Conservation (phyloP, 1,284 basidiomycete species). For the Tilletia indica region DNA sequence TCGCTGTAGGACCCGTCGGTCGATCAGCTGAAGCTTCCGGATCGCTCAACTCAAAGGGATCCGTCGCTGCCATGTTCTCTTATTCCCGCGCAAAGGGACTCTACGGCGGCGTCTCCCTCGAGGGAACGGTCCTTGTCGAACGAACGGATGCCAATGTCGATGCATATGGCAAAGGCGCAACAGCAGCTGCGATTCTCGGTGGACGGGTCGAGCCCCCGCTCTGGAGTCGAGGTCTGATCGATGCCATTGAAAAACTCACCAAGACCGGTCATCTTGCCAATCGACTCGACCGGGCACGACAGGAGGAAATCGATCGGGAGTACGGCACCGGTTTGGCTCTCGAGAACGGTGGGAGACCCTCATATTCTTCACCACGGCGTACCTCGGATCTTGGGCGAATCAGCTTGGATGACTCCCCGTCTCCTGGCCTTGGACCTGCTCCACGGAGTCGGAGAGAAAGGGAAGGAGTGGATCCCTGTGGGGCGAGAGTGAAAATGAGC, state of each 20-base stretch:
- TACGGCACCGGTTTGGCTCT: conserved; percentile 4
- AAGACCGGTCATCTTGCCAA: conserved; percentile 23
- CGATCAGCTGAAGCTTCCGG: conserved; percentile 91
- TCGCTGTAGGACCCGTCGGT: conserved; percentile 89
- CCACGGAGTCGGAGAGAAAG: not conserved
- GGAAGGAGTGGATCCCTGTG: conserved; percentile 9
- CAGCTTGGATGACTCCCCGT: not conserved
- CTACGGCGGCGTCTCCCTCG: conserved; percentile 78
- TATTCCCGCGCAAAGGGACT: conserved; percentile 93
- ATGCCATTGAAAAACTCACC: conserved; percentile 42
- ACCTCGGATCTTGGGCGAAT: not conserved
- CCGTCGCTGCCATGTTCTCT: conserved; percentile 81
- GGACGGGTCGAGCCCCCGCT: conserved; percentile 40
- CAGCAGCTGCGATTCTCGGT: conserved; percentile 46
- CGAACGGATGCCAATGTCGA: conserved; percentile 69
- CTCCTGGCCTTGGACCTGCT: not conserved
- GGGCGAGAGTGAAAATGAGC: conserved; percentile 11
- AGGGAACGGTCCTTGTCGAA: conserved; percentile 91
- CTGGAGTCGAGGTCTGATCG: conserved; percentile 33
- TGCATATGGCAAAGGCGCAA: conserved; percentile 47
- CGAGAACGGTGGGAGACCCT: not conserved
- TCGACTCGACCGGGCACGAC: conserved; percentile 10
- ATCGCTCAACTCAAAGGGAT: conserved; percentile 78
- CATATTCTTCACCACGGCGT: not conserved
- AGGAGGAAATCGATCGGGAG: conserved; percentile 16